Evolutionary conservation across 2,329 filamentous ascomycete genomes (phyloP).

Genomic region (Penicillium glabrum): DNA sequence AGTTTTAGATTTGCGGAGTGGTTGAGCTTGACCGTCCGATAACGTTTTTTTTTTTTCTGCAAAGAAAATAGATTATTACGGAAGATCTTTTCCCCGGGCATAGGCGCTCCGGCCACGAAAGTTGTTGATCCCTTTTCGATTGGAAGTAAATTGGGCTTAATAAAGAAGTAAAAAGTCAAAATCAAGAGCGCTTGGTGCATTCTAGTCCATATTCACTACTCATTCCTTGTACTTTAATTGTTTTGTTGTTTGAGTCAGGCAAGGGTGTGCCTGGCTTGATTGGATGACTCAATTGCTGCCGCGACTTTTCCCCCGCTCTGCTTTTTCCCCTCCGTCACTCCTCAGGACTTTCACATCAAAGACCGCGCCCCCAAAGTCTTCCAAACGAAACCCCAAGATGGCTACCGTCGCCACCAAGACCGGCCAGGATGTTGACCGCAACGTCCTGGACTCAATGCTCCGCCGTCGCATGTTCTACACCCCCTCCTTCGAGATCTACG

Average conservation of each 20-base stretch:
- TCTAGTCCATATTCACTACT: constrained; percentile 7
- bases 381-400: constrained; percentile 47
- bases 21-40: background rate
- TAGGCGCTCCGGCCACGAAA: constrained; percentile 13
- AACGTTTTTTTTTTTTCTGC: constrained; percentile 2
- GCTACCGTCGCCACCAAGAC: constrained; percentile 73
- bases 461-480: constrained; percentile 91
- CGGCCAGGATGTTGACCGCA: constrained; percentile 85
- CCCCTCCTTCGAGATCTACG: constrained; percentile 93
- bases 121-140: constrained; percentile 10
- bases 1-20: background rate
- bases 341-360: constrained; percentile 44
- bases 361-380: constrained; percentile 33
- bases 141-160: constrained; percentile 5
- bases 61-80: constrained; percentile 32
- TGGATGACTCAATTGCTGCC: constrained; percentile 43
- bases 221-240: constrained; percentile 11
- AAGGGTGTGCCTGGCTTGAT: constrained; percentile 20
- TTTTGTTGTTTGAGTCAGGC: constrained; percentile 17
- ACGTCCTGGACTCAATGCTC: constrained; percentile 78
- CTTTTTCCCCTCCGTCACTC: constrained; percentile 37
- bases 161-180: background rate
- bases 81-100: constrained; percentile 26
- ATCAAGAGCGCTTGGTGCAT: background rate
- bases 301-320: constrained; percentile 32